phyloP scores from a whole-genome alignment of 2,329 filamentous ascomycete genomes.

The Fusarium concolor region DNA sequence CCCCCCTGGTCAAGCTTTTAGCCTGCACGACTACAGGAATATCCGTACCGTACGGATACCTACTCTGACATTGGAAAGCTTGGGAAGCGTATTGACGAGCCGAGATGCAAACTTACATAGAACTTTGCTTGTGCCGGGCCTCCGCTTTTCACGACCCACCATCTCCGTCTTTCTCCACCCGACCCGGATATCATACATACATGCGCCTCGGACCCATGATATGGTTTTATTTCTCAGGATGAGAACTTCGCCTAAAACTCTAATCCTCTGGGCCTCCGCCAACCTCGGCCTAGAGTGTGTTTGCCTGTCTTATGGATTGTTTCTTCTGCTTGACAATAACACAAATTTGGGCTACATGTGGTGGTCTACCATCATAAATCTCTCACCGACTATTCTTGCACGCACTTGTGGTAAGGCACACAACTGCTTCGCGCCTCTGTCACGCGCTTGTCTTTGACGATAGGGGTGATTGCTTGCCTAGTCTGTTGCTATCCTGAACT shows the following conservation, averaged over 20 bases:
- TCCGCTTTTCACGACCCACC: slow-evolving; percentile 8
- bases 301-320: neutral
- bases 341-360: slow-evolving; percentile 6
- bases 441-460: slow-evolving; percentile 20
- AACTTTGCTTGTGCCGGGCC: neutral
- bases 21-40: neutral
- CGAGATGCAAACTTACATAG: slow-evolving; percentile 8
- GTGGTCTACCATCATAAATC: neutral
- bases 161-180: slow-evolving; percentile 18
- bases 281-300: slow-evolving; percentile 14
- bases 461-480: slow-evolving; percentile 24
- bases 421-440: slow-evolving; percentile 12
- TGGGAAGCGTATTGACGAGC: neutral
- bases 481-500: slow-evolving; percentile 27
- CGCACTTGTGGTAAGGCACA: neutral
- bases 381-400: slow-evolving; percentile 33
- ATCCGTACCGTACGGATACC: neutral
- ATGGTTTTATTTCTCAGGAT: slow-evolving; percentile 7
- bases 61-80: neutral
- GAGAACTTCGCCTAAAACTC: slow-evolving; percentile 42
- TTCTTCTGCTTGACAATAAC: slow-evolving; percentile 10
- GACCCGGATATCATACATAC: neutral
- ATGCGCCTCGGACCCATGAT: neutral
- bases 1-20: neutral
- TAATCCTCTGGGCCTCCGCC: slow-evolving; percentile 28